phyloP scores from a whole-genome alignment of 257 asterid genomes.

The Gynochthodes officinalis region DNA sequence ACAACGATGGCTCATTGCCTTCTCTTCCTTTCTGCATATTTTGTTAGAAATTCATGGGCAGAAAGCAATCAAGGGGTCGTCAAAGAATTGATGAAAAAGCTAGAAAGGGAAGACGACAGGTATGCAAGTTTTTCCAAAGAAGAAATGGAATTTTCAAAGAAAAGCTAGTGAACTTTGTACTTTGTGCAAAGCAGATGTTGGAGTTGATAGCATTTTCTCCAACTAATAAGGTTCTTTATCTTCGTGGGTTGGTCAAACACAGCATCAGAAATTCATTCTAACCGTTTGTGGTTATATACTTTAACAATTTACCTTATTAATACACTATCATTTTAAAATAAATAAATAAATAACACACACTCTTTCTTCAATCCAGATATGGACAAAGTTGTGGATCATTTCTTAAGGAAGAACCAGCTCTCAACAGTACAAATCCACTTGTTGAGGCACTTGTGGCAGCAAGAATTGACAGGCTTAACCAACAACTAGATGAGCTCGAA shows the following conservation, averaged over 20 bases:
- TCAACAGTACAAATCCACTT: not conserved
- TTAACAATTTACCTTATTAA: no score
- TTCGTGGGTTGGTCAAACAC: no score
- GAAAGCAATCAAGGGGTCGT: not conserved
- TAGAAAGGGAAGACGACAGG: not conserved
- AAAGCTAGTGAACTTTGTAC: conserved; percentile 9
- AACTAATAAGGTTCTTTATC: not conserved
- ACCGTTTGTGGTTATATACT: no score
- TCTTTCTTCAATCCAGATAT: not conserved
- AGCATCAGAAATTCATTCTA: no score
- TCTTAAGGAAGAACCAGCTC: not conserved
- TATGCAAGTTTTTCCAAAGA: conserved; percentile 4
- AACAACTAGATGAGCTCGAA: not conserved
- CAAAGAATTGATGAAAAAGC: not conserved
- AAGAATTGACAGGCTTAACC: not conserved
- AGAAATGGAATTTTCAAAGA: not conserved
- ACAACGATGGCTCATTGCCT: not conserved
- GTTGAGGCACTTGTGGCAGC: not conserved
- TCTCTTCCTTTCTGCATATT: not conserved
- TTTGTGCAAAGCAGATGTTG: not conserved
- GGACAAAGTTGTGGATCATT: not conserved
- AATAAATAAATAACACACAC: no score
- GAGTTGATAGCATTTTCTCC: conserved; percentile 1
- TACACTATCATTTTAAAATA: no score
- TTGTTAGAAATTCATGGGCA: not conserved